Evolutionary conservation across 768 basidiomycete genomes (phyloP).

Genomic region (Boletus insuetus): DNA sequence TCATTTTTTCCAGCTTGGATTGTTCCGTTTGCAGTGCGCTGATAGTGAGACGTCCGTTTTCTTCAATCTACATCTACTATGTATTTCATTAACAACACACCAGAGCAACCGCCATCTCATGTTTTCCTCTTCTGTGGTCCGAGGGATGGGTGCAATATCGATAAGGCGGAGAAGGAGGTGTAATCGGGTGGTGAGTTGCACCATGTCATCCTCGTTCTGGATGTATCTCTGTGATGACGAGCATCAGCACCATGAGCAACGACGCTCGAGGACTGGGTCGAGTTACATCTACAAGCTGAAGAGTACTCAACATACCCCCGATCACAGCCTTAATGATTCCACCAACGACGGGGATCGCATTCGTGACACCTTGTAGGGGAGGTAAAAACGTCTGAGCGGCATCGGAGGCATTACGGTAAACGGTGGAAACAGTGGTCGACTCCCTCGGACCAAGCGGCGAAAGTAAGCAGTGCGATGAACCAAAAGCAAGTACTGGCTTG

Average conservation of each 20-base stretch:
- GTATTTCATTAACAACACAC: neutral
- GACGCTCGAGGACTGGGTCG: too few species aligned
- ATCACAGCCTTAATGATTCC: neutral
- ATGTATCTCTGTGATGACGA: neutral
- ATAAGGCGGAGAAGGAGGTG: neutral
- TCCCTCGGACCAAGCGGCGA: neutral
- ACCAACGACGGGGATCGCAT: neutral
- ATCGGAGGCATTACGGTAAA: neutral
- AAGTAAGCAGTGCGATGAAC: too few species aligned
- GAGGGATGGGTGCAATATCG: neutral
- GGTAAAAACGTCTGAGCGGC: conserved; percentile 4
- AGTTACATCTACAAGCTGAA: conserved; percentile 4
- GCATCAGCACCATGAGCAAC: neutral
- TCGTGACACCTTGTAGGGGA: neutral
- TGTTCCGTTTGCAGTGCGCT: too few species aligned
- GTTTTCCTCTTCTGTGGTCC: neutral
- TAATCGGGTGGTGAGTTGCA: neutral
- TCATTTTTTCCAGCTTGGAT: neutral
- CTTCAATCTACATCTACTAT: too few species aligned
- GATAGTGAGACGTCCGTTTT: too few species aligned
- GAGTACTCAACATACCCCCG: neutral
- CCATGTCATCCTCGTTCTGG: conserved; percentile 6
- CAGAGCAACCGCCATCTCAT: neutral
- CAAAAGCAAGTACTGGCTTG: too few species aligned
- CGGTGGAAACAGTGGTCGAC: neutral